These are phyloP conservation scores for Peziza echinospora DNA, from an alignment of 495 filamentous ascomycete genomes.

Conservation along the genomic window DNA sequence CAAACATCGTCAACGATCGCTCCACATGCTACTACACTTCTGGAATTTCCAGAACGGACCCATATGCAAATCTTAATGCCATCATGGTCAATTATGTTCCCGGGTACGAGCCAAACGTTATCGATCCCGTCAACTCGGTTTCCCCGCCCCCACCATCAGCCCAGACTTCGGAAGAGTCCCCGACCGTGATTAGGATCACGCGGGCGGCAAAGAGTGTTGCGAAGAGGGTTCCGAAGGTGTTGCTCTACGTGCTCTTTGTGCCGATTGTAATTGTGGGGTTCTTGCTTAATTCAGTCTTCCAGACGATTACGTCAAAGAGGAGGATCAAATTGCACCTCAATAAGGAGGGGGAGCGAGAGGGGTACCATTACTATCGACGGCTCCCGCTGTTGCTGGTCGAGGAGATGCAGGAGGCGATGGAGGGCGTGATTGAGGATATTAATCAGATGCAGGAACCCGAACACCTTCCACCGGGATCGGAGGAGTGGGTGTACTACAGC, in stretches of 20 bases:
- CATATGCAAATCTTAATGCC: slow-evolving; percentile 27
- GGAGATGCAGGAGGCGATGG: slow-evolving; percentile 46
- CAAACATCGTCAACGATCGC: slow-evolving; percentile 69
- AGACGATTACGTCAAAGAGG: slow-evolving; percentile 46
- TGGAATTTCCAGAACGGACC: slow-evolving; percentile 47
- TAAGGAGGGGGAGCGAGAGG: slow-evolving; percentile 40
- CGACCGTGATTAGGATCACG: too few species aligned
- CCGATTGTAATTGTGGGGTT: slow-evolving; percentile 48
- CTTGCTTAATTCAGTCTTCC: slow-evolving; percentile 49
- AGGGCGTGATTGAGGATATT: slow-evolving; percentile 31
- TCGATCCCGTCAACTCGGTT: slow-evolving; percentile 46
- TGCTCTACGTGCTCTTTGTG: slow-evolving; percentile 41
- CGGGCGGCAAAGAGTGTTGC: too few species aligned
- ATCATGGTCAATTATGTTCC: slow-evolving; percentile 48
- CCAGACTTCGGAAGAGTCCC: too few species aligned
- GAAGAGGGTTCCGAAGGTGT: slow-evolving; percentile 32
- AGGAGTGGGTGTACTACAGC: slow-evolving; percentile 5
- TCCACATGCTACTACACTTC: slow-evolving; percentile 67
- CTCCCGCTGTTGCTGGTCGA: slow-evolving; percentile 49
- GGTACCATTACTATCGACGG: slow-evolving; percentile 38
- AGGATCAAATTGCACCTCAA: slow-evolving; percentile 56
- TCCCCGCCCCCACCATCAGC: too few species aligned
- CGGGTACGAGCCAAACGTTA: slow-evolving; percentile 53
- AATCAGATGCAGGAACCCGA: slow-evolving; percentile 13
- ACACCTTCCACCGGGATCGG: slow-evolving; percentile 11